Base-by-base conservation (phyloP, 2,329 filamentous ascomycete genomes). In the Ceratocystis alfenasii region DNA sequence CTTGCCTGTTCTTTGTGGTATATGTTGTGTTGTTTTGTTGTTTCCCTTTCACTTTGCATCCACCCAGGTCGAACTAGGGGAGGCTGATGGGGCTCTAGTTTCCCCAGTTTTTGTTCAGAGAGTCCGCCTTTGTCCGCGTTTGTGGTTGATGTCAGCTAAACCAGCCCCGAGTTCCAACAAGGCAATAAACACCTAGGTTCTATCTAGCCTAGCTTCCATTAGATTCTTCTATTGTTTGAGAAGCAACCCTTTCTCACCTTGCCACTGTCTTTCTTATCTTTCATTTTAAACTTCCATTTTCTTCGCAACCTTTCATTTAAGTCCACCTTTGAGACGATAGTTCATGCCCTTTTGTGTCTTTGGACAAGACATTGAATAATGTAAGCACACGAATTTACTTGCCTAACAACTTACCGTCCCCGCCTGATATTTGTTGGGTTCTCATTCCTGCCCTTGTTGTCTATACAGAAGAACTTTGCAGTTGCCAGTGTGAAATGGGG, bases 1-100 rank as follows among this genome's bases (percentile, higher is more conserved):
- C 63, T 57, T 57, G 17, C 53, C 62, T 36, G 48, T 64, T 33
- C 57, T 48, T 64, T 64, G 55, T 64, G 55, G 44, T 20, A 4
- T 41, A 10, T 41, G 36, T 4, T 41, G 36, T 41, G 36, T 15
- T 41, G 36, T 41, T 12, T 12, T 41, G 3, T 41, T 64, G 44
- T 48, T 53, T 53, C 22, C 48, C 48, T 53, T 53, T 25, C 22
- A 8, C 48, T 50, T 15, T n/a, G 48, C n/a, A 50, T 25, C 48
- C 22, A 20, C 25, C 25, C 22, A 15, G 10, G 48, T 5, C 10
- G 1, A 25, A 15, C 7, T 28, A 53, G 20, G 25, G 22, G 25
- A 53, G 5, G 20, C 22, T 53, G 48, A 28, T 53, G 48, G 48
- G 48, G 20, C 7, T 15, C 15, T n/a, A 59, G 55, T 33, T 59